A percentile compares a stretch with the other conserved stretches of the same genome.
Conservation (phyloP, 495 filamentous ascomycete species). For the Xylaria venustula region DNA sequence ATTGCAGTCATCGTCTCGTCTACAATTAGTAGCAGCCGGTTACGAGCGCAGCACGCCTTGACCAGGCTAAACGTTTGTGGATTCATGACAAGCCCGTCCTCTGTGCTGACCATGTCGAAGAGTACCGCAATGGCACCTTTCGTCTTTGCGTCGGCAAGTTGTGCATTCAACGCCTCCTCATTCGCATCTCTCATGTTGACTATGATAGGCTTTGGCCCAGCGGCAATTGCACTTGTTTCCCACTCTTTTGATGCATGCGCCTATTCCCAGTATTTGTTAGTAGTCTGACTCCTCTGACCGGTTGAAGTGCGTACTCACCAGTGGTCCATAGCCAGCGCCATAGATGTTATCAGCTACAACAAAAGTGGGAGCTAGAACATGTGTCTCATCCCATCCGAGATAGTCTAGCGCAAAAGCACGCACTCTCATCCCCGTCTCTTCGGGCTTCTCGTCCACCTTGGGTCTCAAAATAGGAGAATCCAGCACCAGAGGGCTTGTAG, state of each 20-base stretch:
- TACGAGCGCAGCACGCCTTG: slow-evolving; percentile 14
- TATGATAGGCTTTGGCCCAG: slow-evolving; percentile 5
- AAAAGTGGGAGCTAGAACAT: slow-evolving; percentile 4
- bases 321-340: slow-evolving; percentile 8
- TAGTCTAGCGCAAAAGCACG: neutral
- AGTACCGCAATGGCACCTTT: slow-evolving; percentile 35
- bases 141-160: slow-evolving; percentile 13
- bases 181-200: slow-evolving; percentile 10
- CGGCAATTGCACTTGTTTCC: slow-evolving; percentile 5
- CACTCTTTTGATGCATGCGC: slow-evolving; percentile 5
- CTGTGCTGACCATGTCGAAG: slow-evolving; percentile 29
- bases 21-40: slow-evolving; percentile 20
- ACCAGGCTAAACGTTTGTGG: slow-evolving; percentile 10
- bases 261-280: neutral
- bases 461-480: neutral
- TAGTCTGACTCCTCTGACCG: neutral
- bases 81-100: slow-evolving; percentile 10
- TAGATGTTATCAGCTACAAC: slow-evolving; percentile 8
- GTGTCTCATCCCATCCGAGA: slow-evolving; percentile 7
- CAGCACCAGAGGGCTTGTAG: slow-evolving; percentile 2
- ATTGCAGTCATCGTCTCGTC: slow-evolving; percentile 27
- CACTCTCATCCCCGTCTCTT: slow-evolving; percentile 4
- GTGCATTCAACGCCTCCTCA: slow-evolving; percentile 1
- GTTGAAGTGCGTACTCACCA: neutral
- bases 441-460: neutral